A percentile compares a stretch with the other conserved stretches of the same genome.
phyloP scores from a whole-genome alignment of 2,329 filamentous ascomycete species.

The Tympanopsis confertula region DNA sequence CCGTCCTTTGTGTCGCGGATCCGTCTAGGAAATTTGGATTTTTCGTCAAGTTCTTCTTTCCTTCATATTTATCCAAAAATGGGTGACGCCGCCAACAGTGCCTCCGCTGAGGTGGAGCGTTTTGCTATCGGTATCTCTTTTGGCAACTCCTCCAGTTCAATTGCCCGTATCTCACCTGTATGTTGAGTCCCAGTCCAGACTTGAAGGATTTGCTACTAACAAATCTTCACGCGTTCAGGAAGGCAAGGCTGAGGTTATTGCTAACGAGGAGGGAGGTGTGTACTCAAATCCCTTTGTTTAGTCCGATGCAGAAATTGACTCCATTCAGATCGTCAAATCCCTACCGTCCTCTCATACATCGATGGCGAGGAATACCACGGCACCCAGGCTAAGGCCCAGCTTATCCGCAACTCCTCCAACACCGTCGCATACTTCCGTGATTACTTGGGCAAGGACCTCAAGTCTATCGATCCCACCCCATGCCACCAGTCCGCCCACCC shows the following conservation, averaged over 20 bases:
- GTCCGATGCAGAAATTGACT: conserved; percentile 7
- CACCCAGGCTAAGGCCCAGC: conserved; percentile 61
- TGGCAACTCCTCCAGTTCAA: conserved; percentile 67
- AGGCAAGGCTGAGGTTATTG: conserved; percentile 65
- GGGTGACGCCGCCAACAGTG: neutral
- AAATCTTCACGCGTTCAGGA: conserved; percentile 28
- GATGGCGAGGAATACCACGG: conserved; percentile 64
- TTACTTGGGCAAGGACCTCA: conserved; percentile 62
- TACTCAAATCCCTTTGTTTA: conserved; percentile 4
- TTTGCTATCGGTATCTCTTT: conserved; percentile 63
- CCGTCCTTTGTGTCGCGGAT: neutral
- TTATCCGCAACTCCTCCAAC: conserved; percentile 61
- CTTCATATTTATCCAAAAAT: neutral
- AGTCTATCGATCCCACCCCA: conserved; percentile 62
- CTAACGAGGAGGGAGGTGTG: conserved; percentile 64
- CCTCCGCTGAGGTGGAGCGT: conserved; percentile 11
- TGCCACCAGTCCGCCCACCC: conserved; percentile 63
- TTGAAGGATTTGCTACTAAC: neutral
- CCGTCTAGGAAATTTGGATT: too few relatives aligned
- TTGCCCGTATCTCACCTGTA: conserved; percentile 45
- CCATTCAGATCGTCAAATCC: conserved; percentile 57
- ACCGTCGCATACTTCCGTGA: conserved; percentile 69
- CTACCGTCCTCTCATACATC: conserved; percentile 60
- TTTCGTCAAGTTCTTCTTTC: neutral
- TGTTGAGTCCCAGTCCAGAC: neutral